Evolutionary conservation across 805 yeast genomes (phyloP), one percentile per base, ranked within the genome.

Genomic region (Helenozyma baotianmanensis): DNA sequence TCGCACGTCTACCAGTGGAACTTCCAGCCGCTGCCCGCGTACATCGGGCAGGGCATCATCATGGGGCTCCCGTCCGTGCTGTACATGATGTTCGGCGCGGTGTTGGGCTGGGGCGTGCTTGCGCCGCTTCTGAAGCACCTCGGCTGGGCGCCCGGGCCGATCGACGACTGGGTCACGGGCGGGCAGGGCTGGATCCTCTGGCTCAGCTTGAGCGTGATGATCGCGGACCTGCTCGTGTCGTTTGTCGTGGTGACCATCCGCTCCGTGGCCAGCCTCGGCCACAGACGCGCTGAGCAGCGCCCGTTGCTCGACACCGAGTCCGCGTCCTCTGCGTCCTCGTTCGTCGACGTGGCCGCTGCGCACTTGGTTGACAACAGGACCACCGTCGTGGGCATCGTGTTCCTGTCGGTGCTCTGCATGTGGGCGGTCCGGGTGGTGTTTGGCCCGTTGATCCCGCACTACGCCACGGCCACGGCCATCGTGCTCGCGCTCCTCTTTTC

Each of bases 181-280:
- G 84, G 89, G 1, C 96, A 90, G 53, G 98, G 97, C 6, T 90
- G 98, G 98, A 86, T 92, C 35, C 67, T 90, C 54, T 90, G 98
- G 98, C 68, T 88, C 34, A 80, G 94, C 54, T 70, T 90, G 45
- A 80, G 96, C 15, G 87, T 89, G 30, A 90, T 90, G 98, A 86
- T 90, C 13, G 80, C 86, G 30, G 98, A 90, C 53, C 83, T 96
- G 7, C 65, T 86, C 4, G 85, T 89, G 4, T 82, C 95, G 2
- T 83, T 90, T 47, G 40, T 75, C 0, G 82, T 82, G 3, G 77
- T 82, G 5, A 67, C 78, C 1, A 41, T 56, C 2, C 74, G 64
- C 39, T 74, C 48, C 4, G 27, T 45, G 81, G 1, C 27, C 65
- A 5, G 35, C 4, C 28, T 33, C 13, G 15, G 24, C 14, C 14